phyloP scores from a whole-genome alignment of 345 rosid species.

The Gossypium stocksii region DNA sequence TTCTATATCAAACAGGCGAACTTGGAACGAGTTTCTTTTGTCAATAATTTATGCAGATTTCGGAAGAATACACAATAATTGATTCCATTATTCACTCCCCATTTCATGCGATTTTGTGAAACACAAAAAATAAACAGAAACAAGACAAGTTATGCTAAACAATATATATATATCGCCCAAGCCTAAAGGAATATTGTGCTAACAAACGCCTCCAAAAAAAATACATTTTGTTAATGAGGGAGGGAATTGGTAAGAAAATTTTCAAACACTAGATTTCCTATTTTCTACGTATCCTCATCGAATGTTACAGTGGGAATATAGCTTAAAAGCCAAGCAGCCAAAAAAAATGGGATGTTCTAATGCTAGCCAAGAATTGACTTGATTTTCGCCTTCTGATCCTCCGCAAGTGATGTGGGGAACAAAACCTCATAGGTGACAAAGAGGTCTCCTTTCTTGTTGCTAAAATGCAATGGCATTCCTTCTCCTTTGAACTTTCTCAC shows the following conservation, averaged over 20 bases:
- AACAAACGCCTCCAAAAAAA: neutral
- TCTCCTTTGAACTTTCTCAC: conserved; percentile 88
- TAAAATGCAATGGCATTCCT: conserved; percentile 92
- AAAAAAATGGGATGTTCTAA: neutral
- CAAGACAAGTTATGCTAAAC: neutral
- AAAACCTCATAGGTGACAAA: conserved; percentile 84
- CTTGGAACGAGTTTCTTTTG: too few relatives aligned
- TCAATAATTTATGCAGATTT: too few relatives aligned
- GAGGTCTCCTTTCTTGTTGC: conserved; percentile 85
- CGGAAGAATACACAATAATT: too few relatives aligned
- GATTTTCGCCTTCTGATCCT: conserved; percentile 80
- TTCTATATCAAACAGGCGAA: too few relatives aligned
- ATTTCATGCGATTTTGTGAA: neutral
- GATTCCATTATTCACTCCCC: neutral
- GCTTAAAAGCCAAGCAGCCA: conserved; percentile 11
- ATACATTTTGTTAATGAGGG: conserved; percentile 8
- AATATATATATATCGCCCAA: neutral
- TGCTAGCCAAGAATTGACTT: conserved; percentile 61
- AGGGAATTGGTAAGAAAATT: neutral
- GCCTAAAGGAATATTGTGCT: neutral
- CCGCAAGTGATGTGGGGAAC: conserved; percentile 74
- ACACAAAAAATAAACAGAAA: neutral
- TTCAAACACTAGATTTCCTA: conserved; percentile 6
- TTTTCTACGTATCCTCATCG: conserved; percentile 15
- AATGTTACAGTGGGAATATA: conserved; percentile 20